These are phyloP conservation scores for Pulveroboletus sp. DNA, from an alignment of 768 basidiomycete genomes.

Conservation along the genomic window DNA sequence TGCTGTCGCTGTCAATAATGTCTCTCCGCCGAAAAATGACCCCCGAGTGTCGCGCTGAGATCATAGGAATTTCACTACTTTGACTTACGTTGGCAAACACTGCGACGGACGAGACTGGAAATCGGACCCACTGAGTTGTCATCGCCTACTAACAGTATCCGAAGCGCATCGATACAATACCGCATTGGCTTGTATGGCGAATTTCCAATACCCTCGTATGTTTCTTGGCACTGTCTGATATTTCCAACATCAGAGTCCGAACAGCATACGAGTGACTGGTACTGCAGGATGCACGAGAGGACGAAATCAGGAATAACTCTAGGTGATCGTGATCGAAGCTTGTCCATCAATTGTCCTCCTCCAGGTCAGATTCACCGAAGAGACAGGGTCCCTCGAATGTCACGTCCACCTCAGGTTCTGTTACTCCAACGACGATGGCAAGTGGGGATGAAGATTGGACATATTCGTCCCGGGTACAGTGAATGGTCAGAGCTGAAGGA, in stretches of 20 bases:
- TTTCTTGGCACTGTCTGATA: neutral
- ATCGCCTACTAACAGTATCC: too few relatives aligned
- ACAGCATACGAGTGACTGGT: too few relatives aligned
- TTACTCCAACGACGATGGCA: neutral
- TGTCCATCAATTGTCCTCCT: conserved; percentile 24
- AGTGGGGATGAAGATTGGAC: neutral
- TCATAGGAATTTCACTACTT: too few relatives aligned
- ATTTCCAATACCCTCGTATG: neutral
- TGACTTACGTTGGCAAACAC: too few relatives aligned
- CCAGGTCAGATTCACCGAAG: conserved; percentile 29
- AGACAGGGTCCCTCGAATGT: conserved; percentile 27
- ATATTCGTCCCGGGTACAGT: neutral
- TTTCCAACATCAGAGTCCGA: neutral
- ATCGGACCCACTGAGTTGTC: too few relatives aligned
- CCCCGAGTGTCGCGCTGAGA: too few relatives aligned
- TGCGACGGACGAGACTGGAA: too few relatives aligned
- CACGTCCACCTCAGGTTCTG: neutral
- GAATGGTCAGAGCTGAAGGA: neutral
- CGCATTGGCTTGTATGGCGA: neutral
- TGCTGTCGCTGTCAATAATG: neutral
- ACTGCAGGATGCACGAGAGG: neutral
- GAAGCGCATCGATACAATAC: too few relatives aligned
- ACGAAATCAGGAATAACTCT: neutral
- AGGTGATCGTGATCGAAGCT: neutral
- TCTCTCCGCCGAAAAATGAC: neutral